These are phyloP conservation scores for Globisporangium heterothallicum DNA, from an alignment of 352 stramenopile species.

Conservation along the genomic window DNA sequence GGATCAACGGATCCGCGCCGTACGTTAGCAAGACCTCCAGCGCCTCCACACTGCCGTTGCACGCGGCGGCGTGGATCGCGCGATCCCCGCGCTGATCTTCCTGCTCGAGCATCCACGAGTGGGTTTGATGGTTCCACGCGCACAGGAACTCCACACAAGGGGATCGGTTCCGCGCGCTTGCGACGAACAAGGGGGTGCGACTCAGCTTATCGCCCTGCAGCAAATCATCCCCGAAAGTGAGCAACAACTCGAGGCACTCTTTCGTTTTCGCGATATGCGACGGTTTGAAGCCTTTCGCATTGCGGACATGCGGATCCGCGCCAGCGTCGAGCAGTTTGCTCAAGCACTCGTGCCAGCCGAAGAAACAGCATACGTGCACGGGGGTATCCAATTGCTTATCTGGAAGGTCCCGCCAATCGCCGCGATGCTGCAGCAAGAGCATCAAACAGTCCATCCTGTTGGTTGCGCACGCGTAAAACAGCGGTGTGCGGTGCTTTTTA, in stretches of 20 bases:
- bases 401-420: slow-evolving; percentile 43
- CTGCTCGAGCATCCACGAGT: slow-evolving; percentile 66
- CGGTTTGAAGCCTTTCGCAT: slow-evolving; percentile 64
- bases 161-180: slow-evolving; percentile 45
- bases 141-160: slow-evolving; percentile 57
- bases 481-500: slow-evolving; percentile 59
- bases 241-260: slow-evolving; percentile 44
- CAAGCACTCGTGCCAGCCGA: slow-evolving; percentile 50
- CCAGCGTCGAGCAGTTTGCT: slow-evolving; percentile 39
- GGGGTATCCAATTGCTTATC: slow-evolving; percentile 60
- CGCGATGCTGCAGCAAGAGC: slow-evolving; percentile 27
- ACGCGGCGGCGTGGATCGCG: slow-evolving; percentile 54
- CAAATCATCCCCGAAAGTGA: slow-evolving; percentile 53
- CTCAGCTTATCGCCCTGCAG: slow-evolving; percentile 62
- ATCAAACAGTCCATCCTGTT: slow-evolving; percentile 41
- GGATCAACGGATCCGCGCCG: slow-evolving; percentile 37
- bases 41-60: slow-evolving; percentile 44
- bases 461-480: slow-evolving; percentile 62
- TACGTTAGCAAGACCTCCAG: slow-evolving; percentile 43
- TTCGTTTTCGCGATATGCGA: slow-evolving; percentile 55
- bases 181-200: slow-evolving; percentile 59
- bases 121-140: slow-evolving; percentile 54
- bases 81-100: slow-evolving; percentile 55
- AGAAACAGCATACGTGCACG: slow-evolving; percentile 71
- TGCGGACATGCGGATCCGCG: slow-evolving; percentile 53